Percentiles rank a stretch among this genome's conserved stretches.
phyloP scores from a whole-genome alignment of 2,329 filamentous ascomycete genomes.

The Claviceps cyperi region DNA sequence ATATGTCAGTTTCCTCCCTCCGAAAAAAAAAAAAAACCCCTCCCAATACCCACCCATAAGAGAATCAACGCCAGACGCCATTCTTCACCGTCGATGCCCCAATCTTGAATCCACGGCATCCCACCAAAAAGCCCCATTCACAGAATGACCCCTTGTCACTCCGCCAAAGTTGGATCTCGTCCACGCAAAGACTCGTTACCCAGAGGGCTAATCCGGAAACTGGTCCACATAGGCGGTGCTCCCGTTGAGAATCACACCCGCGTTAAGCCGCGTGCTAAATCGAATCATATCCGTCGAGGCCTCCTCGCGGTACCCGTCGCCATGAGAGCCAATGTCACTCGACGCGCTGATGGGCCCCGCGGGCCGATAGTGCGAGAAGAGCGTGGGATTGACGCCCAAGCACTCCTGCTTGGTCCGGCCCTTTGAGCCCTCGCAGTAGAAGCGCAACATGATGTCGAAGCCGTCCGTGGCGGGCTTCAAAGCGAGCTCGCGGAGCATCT shows the following conservation, averaged over 20 bases:
- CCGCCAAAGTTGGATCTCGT: too few relatives aligned
- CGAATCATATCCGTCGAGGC: slow-evolving; percentile 21
- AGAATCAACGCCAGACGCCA: too few relatives aligned
- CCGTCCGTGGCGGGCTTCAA: slow-evolving; percentile 24
- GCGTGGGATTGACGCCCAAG: slow-evolving; percentile 25
- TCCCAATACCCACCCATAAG: too few relatives aligned
- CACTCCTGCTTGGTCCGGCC: slow-evolving; percentile 22
- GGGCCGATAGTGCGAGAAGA: slow-evolving; percentile 32
- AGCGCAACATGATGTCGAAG: slow-evolving; percentile 30
- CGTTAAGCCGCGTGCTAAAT: slow-evolving; percentile 27
- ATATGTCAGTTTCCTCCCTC: too few relatives aligned
- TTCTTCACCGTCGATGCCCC: too few relatives aligned
- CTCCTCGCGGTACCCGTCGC: slow-evolving; percentile 15
- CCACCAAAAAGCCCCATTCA: too few relatives aligned
- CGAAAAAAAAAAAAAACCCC: too few relatives aligned
- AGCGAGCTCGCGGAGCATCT: slow-evolving; percentile 27
- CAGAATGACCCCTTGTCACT: too few relatives aligned
- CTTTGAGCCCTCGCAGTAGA: slow-evolving; percentile 28
- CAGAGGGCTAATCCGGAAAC: slow-evolving; percentile 4
- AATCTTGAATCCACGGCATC: too few relatives aligned
- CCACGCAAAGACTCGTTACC: slow-evolving; percentile 5
- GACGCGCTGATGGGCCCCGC: slow-evolving; percentile 19
- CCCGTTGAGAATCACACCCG: slow-evolving; percentile 22
- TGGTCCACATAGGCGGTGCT: slow-evolving; percentile 15
- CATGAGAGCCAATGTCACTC: slow-evolving; percentile 24